A percentile compares a stretch with the other conserved stretches of the same genome.
Conservation (phyloP, 345 rosid genomes). For the Citrus cavaleriei region DNA sequence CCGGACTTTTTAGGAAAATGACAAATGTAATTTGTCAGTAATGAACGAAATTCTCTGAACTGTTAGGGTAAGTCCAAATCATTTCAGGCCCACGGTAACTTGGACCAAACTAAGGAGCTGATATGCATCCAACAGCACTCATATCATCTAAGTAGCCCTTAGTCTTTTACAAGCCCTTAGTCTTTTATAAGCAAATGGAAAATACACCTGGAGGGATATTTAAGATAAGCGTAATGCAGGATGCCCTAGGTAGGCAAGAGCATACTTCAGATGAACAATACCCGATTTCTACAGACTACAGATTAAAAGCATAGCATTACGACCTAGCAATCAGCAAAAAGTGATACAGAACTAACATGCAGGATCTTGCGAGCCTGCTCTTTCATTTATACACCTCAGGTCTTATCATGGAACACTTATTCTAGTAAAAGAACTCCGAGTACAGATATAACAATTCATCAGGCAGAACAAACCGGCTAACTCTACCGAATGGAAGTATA, state of each 20-base stretch:
- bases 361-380: background rate
- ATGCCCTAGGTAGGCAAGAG: background rate
- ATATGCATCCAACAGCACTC: background rate
- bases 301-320: background rate
- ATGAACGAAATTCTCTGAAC: background rate
- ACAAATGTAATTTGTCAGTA: background rate
- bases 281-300: background rate
- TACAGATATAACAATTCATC: background rate
- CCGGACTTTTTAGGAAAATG: conserved; percentile 7
- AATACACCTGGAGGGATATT: background rate
- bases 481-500: background rate
- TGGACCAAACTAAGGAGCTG: conserved; percentile 3
- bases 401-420: background rate
- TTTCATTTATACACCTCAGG: background rate
- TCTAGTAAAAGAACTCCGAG: background rate
- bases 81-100: background rate
- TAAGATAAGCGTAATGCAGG: background rate
- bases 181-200: background rate
- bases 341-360: background rate
- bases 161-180: background rate
- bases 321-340: background rate
- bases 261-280: background rate
- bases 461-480: background rate
- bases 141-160: background rate
- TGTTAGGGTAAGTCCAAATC: conserved; percentile 8